Conservation (phyloP, 352 stramenopile genomes). For the Globisporangium perplexum region DNA sequence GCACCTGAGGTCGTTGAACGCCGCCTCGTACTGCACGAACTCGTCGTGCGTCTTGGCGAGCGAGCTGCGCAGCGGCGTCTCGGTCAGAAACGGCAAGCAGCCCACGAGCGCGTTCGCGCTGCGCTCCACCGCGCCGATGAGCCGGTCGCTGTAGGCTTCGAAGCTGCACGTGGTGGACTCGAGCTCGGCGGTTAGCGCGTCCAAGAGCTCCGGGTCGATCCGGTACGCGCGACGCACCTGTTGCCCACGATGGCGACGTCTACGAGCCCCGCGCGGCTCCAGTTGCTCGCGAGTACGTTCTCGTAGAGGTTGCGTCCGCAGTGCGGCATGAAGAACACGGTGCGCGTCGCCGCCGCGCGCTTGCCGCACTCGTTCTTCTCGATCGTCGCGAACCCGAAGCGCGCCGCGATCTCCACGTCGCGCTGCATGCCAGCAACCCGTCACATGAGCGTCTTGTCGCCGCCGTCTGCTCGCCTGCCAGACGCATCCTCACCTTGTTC, state of each 20-base stretch:
- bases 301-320: constrained; percentile 84
- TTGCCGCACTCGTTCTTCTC: constrained; percentile 56
- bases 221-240: constrained; percentile 25
- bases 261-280: constrained; percentile 20
- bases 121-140: constrained; percentile 39
- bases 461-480: too few species aligned
- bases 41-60: constrained; percentile 45
- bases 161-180: constrained; percentile 39
- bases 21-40: constrained; percentile 57
- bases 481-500: constrained; percentile 38
- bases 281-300: constrained; percentile 87
- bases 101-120: constrained; percentile 36
- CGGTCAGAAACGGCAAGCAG: constrained; percentile 41
- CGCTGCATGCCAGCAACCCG: constrained; percentile 16
- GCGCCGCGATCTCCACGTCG: constrained; percentile 41
- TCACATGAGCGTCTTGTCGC: too few species aligned
- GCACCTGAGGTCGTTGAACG: constrained; percentile 73
- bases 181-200: too few species aligned
- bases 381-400: constrained; percentile 42
- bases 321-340: constrained; percentile 92
- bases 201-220: too few species aligned
- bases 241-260: constrained; percentile 84
- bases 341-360: constrained; percentile 28
- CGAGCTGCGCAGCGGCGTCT: constrained; percentile 33
- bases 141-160: constrained; percentile 65